Evolutionary conservation across 495 filamentous ascomycete species (phyloP), one percentile per base, ranked within the genome.

Genomic region (Haplographium delicatum): DNA sequence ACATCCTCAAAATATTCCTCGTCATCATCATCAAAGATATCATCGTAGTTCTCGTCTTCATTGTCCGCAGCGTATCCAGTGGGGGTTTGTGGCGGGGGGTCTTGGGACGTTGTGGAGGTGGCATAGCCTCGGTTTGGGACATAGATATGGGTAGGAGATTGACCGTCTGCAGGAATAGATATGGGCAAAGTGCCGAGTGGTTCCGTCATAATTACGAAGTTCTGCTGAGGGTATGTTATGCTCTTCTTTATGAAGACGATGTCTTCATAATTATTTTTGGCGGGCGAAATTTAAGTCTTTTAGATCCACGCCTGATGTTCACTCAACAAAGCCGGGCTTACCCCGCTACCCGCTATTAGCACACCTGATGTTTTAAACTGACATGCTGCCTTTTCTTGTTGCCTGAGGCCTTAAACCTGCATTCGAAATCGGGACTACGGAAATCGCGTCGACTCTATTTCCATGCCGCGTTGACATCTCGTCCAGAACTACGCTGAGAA

Each of bases 11-110:
- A 60, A 43, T 79, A 74, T 40, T 73, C 69, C 24, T 71, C 65
- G n/a, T 79, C 70, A 18, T 79, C 72, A 2, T 84, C 82, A 45
- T 75, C 72, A 42, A 79, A 77, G 18, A 78, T 67, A 44, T 82
- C 79, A 23, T 82, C 79, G 46, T 71, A 62, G 20, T 68, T 66
- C 20, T 68, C 64, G 30, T 70, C 65, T 16, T 62, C 57, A 43
- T 67, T 63, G 31, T 62, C 59, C 4, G 56, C 59, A 7, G 54
- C 51, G 28, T 61, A 61, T 20, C 56, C 58, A 11, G 54, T 57
- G 6, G 53, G 45, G 20, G 57, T 56, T 53, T 56, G 59, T 44
- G 60, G 56, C 23, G 59, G 47, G 48, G 56, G 50, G 54, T 51
- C 50, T 26, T 24, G 34, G 9, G 48, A 35, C 2, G 49, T 40